A percentile compares a stretch with the other conserved stretches of the same genome.
phyloP scores from a whole-genome alignment of 2,329 filamentous ascomycete species.

The Westerdykella sp. region DNA sequence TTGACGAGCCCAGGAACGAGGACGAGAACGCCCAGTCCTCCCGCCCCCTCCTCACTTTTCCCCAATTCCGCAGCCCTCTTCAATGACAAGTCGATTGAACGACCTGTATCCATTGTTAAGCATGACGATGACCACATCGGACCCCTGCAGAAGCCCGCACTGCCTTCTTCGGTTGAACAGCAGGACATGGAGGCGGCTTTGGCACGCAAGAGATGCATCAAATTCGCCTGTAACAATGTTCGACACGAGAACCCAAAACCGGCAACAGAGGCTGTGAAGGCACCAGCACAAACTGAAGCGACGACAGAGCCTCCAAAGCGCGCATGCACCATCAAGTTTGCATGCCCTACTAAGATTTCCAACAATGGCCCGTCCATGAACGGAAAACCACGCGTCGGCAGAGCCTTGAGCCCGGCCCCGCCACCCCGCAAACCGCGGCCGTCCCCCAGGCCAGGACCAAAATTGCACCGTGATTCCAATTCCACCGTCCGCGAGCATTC shows the following conservation, averaged over 20 bases:
- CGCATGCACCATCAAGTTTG: conserved; percentile 65
- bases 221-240: conserved; percentile 69
- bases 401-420: conserved; percentile 43
- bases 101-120: conserved; percentile 33
- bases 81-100: conserved; percentile 35
- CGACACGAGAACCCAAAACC: conserved; percentile 43
- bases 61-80: conserved; percentile 32
- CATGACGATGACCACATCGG: conserved; percentile 32
- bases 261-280: conserved; percentile 13
- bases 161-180: conserved; percentile 44
- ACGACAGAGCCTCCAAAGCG: conserved; percentile 43
- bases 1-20: conserved; percentile 77
- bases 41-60: conserved; percentile 55
- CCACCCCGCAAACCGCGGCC: conserved; percentile 16
- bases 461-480: conserved; percentile 45
- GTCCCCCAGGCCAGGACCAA: conserved; percentile 26
- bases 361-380: conserved; percentile 24
- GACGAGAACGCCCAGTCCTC: conserved; percentile 82
- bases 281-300: conserved; percentile 10
- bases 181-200: conserved; percentile 56
- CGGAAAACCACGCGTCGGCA: conserved; percentile 31
- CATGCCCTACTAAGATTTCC: conserved; percentile 53
- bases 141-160: conserved; percentile 20
- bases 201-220: conserved; percentile 82
- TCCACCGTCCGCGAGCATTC: conserved; percentile 46